Conservation (phyloP, 306 rosid genomes). For the Dryas octopetala region DNA sequence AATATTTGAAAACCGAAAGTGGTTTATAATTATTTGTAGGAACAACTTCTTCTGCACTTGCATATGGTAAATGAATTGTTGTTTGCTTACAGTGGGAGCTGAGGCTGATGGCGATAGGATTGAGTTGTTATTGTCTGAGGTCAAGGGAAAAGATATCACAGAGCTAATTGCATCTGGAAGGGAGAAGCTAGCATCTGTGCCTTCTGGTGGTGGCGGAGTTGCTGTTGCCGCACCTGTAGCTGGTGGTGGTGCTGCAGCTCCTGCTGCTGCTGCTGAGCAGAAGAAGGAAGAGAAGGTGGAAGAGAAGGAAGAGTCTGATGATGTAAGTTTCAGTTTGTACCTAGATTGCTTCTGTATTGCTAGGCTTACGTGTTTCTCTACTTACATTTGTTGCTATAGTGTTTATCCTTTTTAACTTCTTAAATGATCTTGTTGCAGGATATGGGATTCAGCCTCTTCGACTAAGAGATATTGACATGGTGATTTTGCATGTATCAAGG, state of each 20-base stretch:
- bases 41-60: not conserved
- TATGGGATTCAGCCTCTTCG: slow-evolving; percentile 75
- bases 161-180: slow-evolving; percentile 16
- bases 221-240: slow-evolving; percentile 25
- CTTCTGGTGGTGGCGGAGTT: slow-evolving; percentile 9
- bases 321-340: slow-evolving; percentile 35
- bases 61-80: not conserved
- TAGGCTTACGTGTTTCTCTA: not conserved
- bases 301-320: not conserved
- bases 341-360: not conserved
- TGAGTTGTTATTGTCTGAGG: slow-evolving; percentile 14
- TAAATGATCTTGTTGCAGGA: slow-evolving; percentile 43
- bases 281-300: slow-evolving; percentile 7
- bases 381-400: not conserved
- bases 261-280: not conserved
- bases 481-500: not conserved
- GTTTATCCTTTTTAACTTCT: not conserved
- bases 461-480: slow-evolving; percentile 24
- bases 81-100: slow-evolving; percentile 10
- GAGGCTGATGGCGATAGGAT: slow-evolving; percentile 9
- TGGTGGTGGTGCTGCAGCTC: not conserved
- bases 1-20: not conserved
- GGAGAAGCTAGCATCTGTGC: slow-evolving; percentile 11
- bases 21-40: not conserved
- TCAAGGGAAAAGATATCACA: slow-evolving; percentile 8